These are phyloP conservation scores for Penicillium fimorum DNA, from an alignment of 495 filamentous ascomycete genomes.

Conservation along the genomic window DNA sequence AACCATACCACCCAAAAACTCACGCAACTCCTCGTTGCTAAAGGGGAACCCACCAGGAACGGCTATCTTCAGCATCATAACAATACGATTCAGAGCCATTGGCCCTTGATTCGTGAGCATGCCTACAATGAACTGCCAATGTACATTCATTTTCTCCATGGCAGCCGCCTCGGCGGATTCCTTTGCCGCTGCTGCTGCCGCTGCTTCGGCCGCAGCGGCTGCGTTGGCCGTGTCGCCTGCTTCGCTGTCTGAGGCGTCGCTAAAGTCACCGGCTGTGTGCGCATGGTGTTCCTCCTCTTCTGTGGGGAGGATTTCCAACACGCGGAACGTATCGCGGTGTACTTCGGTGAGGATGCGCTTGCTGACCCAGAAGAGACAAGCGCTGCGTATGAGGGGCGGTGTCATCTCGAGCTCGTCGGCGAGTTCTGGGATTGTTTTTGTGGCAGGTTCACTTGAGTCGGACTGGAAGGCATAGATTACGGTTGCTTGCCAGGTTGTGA, in stretches of 20 bases:
- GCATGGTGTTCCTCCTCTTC: conserved; percentile 39
- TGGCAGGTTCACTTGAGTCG: conserved; percentile 32
- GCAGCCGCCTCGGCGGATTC: conserved; percentile 50
- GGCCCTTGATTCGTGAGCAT: conserved; percentile 91
- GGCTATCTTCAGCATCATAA: conserved; percentile 91
- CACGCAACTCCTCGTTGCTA: conserved; percentile 68
- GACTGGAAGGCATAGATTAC: conserved; percentile 84
- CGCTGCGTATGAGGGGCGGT: conserved; percentile 67
- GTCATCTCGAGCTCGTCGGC: conserved; percentile 69
- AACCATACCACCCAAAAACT: conserved; percentile 75
- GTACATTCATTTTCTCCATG: conserved; percentile 76
- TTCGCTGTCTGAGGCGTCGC: conserved; percentile 36
- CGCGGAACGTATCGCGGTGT: conserved; percentile 53
- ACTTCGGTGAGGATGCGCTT: conserved; percentile 70
- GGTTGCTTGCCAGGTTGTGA: conserved; percentile 83
- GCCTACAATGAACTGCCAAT: conserved; percentile 85
- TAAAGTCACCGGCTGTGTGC: conserved; percentile 7
- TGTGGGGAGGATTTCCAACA: conserved; percentile 61
- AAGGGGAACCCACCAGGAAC: conserved; percentile 86
- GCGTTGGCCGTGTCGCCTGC: conserved; percentile 34
- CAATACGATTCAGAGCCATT: conserved; percentile 77
- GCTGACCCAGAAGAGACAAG: conserved; percentile 81
- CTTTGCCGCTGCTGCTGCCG: conserved; percentile 47
- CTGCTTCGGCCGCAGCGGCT: conserved; percentile 51
- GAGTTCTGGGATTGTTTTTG: conserved; percentile 62